Conservation (phyloP, 106 monocot species). For the Apostasia shenzhenica region DNA sequence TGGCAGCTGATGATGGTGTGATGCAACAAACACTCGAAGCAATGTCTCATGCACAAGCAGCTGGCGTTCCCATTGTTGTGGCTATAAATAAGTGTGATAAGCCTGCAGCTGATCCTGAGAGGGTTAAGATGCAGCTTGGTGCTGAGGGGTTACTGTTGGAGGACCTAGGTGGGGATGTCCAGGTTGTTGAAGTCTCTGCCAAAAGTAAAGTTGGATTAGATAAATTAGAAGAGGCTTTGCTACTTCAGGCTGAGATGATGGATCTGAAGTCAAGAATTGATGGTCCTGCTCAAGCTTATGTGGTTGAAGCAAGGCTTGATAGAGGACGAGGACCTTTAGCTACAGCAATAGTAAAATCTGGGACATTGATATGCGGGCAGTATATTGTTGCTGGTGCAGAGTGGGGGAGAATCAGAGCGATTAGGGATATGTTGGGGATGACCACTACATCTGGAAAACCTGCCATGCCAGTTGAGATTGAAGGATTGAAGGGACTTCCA, state of each 20-base stretch:
- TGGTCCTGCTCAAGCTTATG: conserved; percentile 87
- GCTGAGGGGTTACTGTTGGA: conserved; percentile 78
- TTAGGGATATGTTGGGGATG: conserved; percentile 63
- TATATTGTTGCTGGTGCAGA: conserved; percentile 83
- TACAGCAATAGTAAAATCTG: conserved; percentile 81
- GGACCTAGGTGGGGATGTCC: conserved; percentile 93
- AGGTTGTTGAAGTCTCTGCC: conserved; percentile 92
- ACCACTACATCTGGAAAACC: conserved; percentile 40
- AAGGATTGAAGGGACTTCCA: conserved; percentile 88
- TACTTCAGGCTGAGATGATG: conserved; percentile 95
- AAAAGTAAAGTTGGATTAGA: conserved; percentile 56
- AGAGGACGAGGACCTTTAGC: conserved; percentile 79
- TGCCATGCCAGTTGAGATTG: conserved; percentile 83
- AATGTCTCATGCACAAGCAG: conserved; percentile 72
- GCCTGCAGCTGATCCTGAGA: conserved; percentile 77
- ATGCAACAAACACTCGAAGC: conserved; percentile 99
- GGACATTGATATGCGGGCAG: conserved; percentile 63
- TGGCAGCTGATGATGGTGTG: conserved; percentile 96
- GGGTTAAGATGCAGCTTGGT: conserved; percentile 76
- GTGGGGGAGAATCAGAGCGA: conserved; percentile 74
- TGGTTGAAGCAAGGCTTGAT: conserved; percentile 92
- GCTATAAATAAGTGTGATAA: conserved; percentile 98
- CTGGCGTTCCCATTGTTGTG: conserved; percentile 90
- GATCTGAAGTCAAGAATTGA: conserved; percentile 78
- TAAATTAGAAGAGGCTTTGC: conserved; percentile 85